Conservation (phyloP, 192 early-diverging fungal species). For the Coemansia sp. region DNA sequence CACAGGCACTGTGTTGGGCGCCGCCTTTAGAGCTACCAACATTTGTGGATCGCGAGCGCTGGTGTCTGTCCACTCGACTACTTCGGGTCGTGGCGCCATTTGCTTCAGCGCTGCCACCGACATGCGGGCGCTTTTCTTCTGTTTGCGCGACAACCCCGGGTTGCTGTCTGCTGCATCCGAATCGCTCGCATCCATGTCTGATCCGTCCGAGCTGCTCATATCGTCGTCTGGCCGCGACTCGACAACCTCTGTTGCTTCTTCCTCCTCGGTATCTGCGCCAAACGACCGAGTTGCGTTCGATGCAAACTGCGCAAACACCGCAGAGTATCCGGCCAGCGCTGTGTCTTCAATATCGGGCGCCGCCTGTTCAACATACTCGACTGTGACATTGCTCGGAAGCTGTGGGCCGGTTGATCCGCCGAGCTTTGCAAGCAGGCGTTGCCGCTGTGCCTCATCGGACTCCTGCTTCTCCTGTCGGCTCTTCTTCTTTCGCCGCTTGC, state of each 20-base stretch:
- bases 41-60: conserved; percentile 89
- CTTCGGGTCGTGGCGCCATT: conserved; percentile 84
- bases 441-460: conserved; percentile 25
- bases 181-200: conserved; percentile 18
- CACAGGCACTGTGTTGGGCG: conserved; percentile 92
- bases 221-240: conserved; percentile 14
- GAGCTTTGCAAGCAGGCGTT: conserved; percentile 21
- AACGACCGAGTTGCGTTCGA: conserved; percentile 42
- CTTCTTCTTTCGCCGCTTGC: conserved; percentile 48
- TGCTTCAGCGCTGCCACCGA: conserved; percentile 93
- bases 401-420: conserved; percentile 2
- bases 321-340: conserved; percentile 25
- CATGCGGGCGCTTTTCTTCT: conserved; percentile 58
- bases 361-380: conserved; percentile 41
- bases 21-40: conserved; percentile 86
- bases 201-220: conserved; percentile 19
- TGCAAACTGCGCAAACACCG: conserved; percentile 40
- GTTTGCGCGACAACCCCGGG: conserved; percentile 41
- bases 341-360: conserved; percentile 18
- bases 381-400: conserved; percentile 22
- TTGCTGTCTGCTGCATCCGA: conserved; percentile 33
- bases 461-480: conserved; percentile 45
- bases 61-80: conserved; percentile 96
- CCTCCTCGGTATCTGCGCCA: conserved; percentile 25
- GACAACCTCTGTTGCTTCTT: not conserved